These are phyloP conservation scores for Rutstroemia sydowiana DNA, from an alignment of 2,329 filamentous ascomycete species.

Conservation along the genomic window DNA sequence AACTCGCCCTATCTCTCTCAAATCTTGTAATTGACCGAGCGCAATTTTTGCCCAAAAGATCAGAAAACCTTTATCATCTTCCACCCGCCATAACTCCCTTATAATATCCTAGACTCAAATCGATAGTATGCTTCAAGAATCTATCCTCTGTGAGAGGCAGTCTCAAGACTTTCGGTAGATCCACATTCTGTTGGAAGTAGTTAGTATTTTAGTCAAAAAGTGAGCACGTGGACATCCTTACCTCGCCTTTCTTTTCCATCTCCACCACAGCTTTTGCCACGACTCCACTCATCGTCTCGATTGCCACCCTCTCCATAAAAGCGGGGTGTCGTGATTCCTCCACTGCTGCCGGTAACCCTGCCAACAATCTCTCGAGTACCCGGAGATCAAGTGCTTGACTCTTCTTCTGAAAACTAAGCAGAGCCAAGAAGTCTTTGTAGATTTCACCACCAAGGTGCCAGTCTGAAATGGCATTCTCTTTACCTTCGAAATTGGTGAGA, in stretches of 20 bases:
- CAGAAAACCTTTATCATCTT: constrained; percentile 13
- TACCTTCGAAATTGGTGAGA: constrained; percentile 62
- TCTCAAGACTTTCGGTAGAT: constrained; percentile 43
- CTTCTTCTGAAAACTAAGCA: constrained; percentile 39
- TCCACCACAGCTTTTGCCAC: constrained; percentile 60
- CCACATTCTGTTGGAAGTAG: constrained; percentile 32
- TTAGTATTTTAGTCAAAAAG: not conserved
- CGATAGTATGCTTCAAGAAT: constrained; percentile 61
- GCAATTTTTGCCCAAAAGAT: not conserved
- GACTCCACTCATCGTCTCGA: constrained; percentile 73
- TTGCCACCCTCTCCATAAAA: constrained; percentile 60
- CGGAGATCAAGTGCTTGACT: constrained; percentile 35
- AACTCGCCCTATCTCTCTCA: not conserved
- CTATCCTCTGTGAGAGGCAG: constrained; percentile 67
- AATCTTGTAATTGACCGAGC: not conserved
- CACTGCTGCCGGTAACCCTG: constrained; percentile 46
- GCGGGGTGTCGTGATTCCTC: constrained; percentile 27
- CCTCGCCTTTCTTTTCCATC: constrained; percentile 47
- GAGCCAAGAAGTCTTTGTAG: constrained; percentile 56
- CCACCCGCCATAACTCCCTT: constrained; percentile 23
- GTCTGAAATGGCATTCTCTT: constrained; percentile 53
- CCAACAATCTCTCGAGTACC: constrained; percentile 49
- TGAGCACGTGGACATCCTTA: constrained; percentile 32
- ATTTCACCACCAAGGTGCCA: constrained; percentile 78
- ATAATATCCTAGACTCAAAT: constrained; percentile 64